These are phyloP conservation scores for Parachaetomium inaequale DNA, from an alignment of 495 filamentous ascomycete species.

Conservation along the genomic window DNA sequence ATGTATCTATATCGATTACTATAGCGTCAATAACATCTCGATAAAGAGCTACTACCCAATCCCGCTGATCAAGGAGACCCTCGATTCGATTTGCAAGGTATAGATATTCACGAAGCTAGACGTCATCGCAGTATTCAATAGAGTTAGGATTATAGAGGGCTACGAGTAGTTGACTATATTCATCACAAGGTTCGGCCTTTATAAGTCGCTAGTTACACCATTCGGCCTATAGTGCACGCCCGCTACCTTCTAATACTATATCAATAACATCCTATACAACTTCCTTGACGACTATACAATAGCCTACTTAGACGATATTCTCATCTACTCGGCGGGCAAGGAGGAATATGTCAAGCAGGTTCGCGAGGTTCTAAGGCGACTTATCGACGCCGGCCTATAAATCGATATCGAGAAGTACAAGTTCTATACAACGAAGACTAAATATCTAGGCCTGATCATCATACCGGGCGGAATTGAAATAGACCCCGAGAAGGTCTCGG, in stretches of 20 bases:
- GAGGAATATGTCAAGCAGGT: not conserved
- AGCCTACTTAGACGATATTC: not conserved
- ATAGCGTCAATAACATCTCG: not conserved
- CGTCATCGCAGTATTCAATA: too few relatives aligned
- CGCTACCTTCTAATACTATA: not conserved
- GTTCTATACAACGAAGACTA: too few relatives aligned
- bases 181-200: not conserved
- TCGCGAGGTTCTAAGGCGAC: not conserved
- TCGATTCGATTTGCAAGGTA: not conserved
- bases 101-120: not conserved
- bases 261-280: not conserved
- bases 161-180: not conserved
- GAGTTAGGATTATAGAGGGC: not conserved
- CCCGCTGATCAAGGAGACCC: not conserved
- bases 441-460: too few relatives aligned
- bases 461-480: too few relatives aligned
- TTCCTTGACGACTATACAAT: not conserved
- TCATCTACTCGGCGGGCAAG: not conserved
- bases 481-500: slow-evolving; percentile 10
- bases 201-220: not conserved
- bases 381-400: not conserved
- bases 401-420: not conserved
- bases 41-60: not conserved
- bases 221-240: not conserved
- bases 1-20: not conserved